Conservation (phyloP, 805 yeast species). For the Candida palmyrensis region DNA sequence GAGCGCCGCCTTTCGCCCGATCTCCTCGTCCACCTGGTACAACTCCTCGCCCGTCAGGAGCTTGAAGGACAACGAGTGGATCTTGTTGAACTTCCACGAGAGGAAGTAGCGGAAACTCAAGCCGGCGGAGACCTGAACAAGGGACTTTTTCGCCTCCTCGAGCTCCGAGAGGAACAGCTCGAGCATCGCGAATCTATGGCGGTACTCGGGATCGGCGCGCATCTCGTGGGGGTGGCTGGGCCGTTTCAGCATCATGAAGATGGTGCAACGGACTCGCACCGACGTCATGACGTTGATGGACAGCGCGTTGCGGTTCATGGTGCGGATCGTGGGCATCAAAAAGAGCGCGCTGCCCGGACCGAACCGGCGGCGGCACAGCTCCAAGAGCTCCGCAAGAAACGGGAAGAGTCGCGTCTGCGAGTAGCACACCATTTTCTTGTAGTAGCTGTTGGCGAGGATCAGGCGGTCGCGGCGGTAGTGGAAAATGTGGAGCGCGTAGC, state of each 20-base stretch:
- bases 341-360: no score
- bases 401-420: no score
- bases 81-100: background rate
- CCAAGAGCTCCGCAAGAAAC: no score
- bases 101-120: background rate
- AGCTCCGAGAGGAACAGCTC: background rate
- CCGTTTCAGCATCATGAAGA: background rate
- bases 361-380: no score
- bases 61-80: conserved; percentile 2
- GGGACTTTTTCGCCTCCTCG: background rate
- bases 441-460: no score
- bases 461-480: no score
- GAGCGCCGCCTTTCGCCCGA: background rate
- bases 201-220: conserved; percentile 2
- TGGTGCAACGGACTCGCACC: conserved; percentile 1
- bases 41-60: background rate
- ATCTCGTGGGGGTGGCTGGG: background rate
- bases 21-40: background rate
- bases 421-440: no score
- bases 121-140: background rate
- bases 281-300: background rate
- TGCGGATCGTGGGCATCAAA: no score
- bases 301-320: conserved; percentile 3
- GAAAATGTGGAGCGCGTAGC: no score
- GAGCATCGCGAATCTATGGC: background rate